A percentile compares a stretch with the other conserved stretches of the same genome.
These are phyloP conservation scores for Penicillium freii DNA, from an alignment of 2,329 filamentous ascomycete species.

Conservation along the genomic window DNA sequence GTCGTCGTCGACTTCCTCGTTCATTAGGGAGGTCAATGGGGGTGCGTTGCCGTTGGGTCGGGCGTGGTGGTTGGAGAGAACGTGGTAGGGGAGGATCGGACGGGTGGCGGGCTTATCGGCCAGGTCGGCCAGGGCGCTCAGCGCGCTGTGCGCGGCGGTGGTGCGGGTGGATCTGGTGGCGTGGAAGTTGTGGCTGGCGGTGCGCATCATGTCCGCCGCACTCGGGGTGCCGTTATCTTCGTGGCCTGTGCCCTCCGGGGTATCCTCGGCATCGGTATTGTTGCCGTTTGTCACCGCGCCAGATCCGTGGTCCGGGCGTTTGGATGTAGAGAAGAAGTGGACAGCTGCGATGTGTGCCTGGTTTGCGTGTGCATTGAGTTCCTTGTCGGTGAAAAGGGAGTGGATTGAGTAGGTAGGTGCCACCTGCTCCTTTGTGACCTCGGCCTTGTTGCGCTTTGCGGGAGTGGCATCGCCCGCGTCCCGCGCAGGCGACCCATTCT, in stretches of 20 bases:
- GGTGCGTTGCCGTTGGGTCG: slow-evolving; percentile 46
- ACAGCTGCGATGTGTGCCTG: slow-evolving; percentile 60
- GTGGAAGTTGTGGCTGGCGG: slow-evolving; percentile 56
- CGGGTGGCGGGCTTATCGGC: slow-evolving; percentile 50
- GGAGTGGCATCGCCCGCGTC: slow-evolving; percentile 48
- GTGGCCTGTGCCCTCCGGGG: slow-evolving; percentile 38
- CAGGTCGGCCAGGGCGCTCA: slow-evolving; percentile 57
- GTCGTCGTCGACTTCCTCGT: slow-evolving; percentile 50
- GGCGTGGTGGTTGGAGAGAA: slow-evolving; percentile 47
- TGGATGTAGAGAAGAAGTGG: slow-evolving; percentile 58
- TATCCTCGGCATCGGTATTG: slow-evolving; percentile 43
- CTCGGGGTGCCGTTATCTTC: slow-evolving; percentile 43
- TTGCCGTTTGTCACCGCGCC: slow-evolving; percentile 41
- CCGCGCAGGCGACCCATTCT: slow-evolving; percentile 58
- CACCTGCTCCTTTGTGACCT: slow-evolving; percentile 56
- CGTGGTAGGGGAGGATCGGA: slow-evolving; percentile 47
- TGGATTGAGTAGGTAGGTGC: slow-evolving; percentile 61
- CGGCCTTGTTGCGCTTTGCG: slow-evolving; percentile 54
- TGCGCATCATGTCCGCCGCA: slow-evolving; percentile 60
- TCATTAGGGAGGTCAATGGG: slow-evolving; percentile 44
- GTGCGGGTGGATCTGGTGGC: slow-evolving; percentile 55
- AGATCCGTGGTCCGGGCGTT: slow-evolving; percentile 42
- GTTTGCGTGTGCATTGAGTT: slow-evolving; percentile 61
- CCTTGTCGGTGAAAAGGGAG: slow-evolving; percentile 66
- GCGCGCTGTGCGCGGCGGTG: slow-evolving; percentile 50